Evolutionary conservation across 2,329 filamentous ascomycete species (phyloP), one percentile per base, ranked within the genome.

Genomic region (Pyrenochaeta sp.): DNA sequence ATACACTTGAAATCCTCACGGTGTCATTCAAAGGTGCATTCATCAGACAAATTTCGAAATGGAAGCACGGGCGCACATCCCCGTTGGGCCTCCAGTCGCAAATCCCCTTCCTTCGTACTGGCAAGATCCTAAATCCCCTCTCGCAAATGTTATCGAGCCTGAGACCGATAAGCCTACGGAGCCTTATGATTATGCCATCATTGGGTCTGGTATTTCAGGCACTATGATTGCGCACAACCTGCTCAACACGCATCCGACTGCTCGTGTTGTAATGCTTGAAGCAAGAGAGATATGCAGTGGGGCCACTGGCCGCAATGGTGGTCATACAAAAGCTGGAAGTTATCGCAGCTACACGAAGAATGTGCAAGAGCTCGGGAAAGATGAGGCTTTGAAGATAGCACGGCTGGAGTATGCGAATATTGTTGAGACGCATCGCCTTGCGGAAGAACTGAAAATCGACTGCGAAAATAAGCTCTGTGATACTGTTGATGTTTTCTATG

Each of bases 401-500:
- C 60, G 74, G 12, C 45, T 80, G 32, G 77, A 79, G 54, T 74
- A 74, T 45, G 71, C 65, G 2, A 78, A 77, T 48, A 84, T 88
- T 49, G 71, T 77, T 21, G 80, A 79, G n/a, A 80, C 85, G 9
- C 85, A 88, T 63, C 70, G 66, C 0, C 82, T 88, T 54, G 83
- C 84, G 0, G 66, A 68, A 4, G 71, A 78, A 15, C 70, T 86
- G 49, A 74, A 10, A 80, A 64, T 71, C 5, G 60, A 67, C 2
- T 75, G 72, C 18, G 85, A 87, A 61, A 81, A 78, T 44, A 64
- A 73, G 32, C 66, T 78, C 9, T 82, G 83, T 59, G 75, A 79
- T 20, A 88, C 86, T 0, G 78, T 86, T 2, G 85, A 88, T 66
- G 73, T 87, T 2, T 75, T 87, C 29, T 87, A 86, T 64, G 82